Base-by-base conservation (phyloP, 164 flowering plant genomes). In the Macadamia integrifolia region DNA sequence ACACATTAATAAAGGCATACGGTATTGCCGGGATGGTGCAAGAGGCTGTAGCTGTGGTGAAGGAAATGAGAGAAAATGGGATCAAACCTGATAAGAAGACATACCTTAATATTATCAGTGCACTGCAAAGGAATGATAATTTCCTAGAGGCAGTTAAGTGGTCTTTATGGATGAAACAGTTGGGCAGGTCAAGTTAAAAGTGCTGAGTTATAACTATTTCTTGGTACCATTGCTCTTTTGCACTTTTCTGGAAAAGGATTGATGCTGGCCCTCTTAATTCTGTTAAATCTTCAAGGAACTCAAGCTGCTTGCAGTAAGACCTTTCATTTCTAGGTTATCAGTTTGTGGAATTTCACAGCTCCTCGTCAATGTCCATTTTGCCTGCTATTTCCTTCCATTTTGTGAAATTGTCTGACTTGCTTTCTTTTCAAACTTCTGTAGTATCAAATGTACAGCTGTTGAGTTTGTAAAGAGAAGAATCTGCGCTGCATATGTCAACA, bases 101-200 rank as follows among this genome's bases (percentile, higher is more conserved):
- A n/a, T 94, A 86, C 73, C 58, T 61, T 28, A 91, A 88, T 74
- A 74, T 91, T 58, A 80, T 90, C 18, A 52, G 56, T 55, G 90
- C 98, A 35, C 65, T 91, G 68, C 79, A 73, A 40, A 90, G 66
- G 75, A 94, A 94, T 74, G 97, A 90, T 64, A 74, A 79, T 77
- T 84, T 86, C 79, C 72, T 94, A 8, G 98, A 94, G 79, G 98
- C 98, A 66, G 89, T 91, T 7, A 91, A 87, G 78, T 93, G 98
- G 97, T 93, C 98, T 14, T 81, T 93, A 78, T 93, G 96, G 97
- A 88, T 93, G 97, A 91, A 91, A 80, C 98, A 93, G 78, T 71
- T 82, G 76, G 88, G 87, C 46, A 32, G 81, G 60, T 74, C 72
- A 65, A 70, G 50, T 55, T 66, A 61, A 64, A 77, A 66, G 48